These are phyloP conservation scores for Polytrichum commune DNA, from an alignment of 225 moss, liverwort and hornwort genomes.

Conservation along the genomic window DNA sequence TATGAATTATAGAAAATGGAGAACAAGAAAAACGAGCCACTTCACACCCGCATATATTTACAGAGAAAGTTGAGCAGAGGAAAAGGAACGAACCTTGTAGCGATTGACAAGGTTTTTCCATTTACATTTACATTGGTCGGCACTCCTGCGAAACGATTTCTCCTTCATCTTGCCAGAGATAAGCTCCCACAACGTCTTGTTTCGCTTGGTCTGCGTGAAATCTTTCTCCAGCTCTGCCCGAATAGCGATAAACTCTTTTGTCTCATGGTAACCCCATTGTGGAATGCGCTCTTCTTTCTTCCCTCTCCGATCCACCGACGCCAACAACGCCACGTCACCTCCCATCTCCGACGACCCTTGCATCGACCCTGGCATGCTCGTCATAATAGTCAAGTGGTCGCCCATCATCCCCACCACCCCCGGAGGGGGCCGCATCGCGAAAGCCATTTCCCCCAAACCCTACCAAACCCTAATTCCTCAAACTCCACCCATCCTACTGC, in stretches of 20 bases:
- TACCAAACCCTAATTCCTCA: constrained; percentile 68
- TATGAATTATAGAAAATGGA: too few relatives aligned
- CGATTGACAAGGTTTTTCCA: constrained; percentile 99
- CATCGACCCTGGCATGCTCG: constrained; percentile 21
- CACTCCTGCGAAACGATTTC: constrained; percentile 83
- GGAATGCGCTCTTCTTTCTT: constrained; percentile 96
- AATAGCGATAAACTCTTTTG: constrained; percentile 92
- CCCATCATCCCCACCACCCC: constrained; percentile 25
- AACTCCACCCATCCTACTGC: too few relatives aligned
- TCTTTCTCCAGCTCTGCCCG: constrained; percentile 96
- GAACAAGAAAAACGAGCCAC: too few relatives aligned
- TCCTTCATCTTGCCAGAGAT: constrained; percentile 99
- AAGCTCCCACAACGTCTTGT: constrained; percentile 97
- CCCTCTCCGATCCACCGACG: constrained; percentile 39
- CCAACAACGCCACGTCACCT: constrained; percentile 43
- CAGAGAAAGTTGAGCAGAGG: not conserved
- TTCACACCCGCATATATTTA: too few relatives aligned
- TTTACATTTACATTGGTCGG: constrained; percentile 98
- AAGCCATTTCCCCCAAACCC: constrained; percentile 76
- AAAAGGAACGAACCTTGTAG: constrained; percentile 62
- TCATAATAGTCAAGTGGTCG: constrained; percentile 54
- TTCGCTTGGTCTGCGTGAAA: constrained; percentile 95
- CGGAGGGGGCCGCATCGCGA: constrained; percentile 27
- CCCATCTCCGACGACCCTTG: constrained; percentile 28
- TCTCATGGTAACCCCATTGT: constrained; percentile 94